Conservation (phyloP, 2,329 filamentous ascomycete genomes). For the Aspergillus novofumigatus region DNA sequence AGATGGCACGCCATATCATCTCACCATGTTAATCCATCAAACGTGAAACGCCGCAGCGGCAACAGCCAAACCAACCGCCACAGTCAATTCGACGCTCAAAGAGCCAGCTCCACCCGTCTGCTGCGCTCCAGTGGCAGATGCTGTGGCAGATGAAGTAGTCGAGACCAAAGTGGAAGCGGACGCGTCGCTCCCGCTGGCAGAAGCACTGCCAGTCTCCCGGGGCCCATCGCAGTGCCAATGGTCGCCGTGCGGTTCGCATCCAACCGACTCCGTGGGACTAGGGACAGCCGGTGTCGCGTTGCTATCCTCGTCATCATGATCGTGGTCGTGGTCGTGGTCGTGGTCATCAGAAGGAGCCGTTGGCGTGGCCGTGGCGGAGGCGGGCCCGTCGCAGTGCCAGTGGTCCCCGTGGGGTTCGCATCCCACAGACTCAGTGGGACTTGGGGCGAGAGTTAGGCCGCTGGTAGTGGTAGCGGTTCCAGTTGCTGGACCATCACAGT, state of each 20-base stretch:
- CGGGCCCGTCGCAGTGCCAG: slow-evolving; percentile 10
- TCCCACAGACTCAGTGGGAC: slow-evolving; percentile 19
- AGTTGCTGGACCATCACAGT: slow-evolving; percentile 26
- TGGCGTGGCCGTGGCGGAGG: too few relatives aligned
- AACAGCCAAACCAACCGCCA: slow-evolving; percentile 10
- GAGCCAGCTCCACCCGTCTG: slow-evolving; percentile 6
- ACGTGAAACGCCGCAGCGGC: slow-evolving; percentile 9
- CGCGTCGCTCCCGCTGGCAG: neutral
- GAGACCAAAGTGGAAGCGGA: neutral
- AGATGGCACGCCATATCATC: too few relatives aligned
- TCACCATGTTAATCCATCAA: neutral
- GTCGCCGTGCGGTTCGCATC: slow-evolving; percentile 23
- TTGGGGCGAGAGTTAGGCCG: slow-evolving; percentile 11
- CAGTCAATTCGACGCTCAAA: slow-evolving; percentile 3
- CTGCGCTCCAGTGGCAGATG: slow-evolving; percentile 2
- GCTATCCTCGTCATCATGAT: neutral
- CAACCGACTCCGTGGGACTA: slow-evolving; percentile 23
- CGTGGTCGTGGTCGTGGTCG: neutral
- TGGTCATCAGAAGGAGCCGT: neutral
- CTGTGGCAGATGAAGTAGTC: slow-evolving; percentile 4
- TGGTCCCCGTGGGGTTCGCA: slow-evolving; percentile 17
- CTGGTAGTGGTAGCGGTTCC: slow-evolving; percentile 6
- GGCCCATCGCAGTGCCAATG: slow-evolving; percentile 21
- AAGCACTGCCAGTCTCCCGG: slow-evolving; percentile 6
- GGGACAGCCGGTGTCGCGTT: neutral